These are phyloP conservation scores for Paramecium octaurelia DNA, from an alignment of 73 alveolate species.

Conservation along the genomic window DNA sequence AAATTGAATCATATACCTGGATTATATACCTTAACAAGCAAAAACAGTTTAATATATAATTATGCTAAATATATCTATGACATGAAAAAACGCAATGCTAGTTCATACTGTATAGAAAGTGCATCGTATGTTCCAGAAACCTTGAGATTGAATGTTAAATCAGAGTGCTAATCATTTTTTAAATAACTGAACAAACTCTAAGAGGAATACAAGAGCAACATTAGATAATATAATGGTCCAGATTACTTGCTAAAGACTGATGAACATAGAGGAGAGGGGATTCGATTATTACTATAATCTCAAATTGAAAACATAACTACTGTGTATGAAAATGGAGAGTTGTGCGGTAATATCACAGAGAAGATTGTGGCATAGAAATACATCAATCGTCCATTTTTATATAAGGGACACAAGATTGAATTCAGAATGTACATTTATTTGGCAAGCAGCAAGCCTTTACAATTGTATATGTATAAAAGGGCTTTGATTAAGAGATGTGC, in stretches of 20 bases:
- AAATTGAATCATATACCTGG: constrained; percentile 39
- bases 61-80: background rate
- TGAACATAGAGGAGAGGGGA: constrained; percentile 58
- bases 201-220: background rate
- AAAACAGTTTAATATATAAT: background rate
- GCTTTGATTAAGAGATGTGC: constrained; percentile 45
- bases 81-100: background rate
- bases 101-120: background rate
- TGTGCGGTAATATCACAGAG: background rate
- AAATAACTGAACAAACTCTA: background rate
- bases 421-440: constrained; percentile 31
- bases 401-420: constrained; percentile 36
- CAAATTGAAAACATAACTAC: background rate
- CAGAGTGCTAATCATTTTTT: background rate
- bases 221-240: background rate
- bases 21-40: constrained; percentile 1
- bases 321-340: background rate
- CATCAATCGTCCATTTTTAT: constrained; percentile 2
- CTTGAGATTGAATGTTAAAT: background rate
- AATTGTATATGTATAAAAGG: constrained; percentile 36
- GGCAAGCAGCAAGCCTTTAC: constrained; percentile 32
- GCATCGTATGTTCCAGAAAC: background rate
- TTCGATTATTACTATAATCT: background rate
- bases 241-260: constrained; percentile 20
- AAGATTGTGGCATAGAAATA: constrained; percentile 9